Base-by-base conservation (phyloP, 2,329 filamentous ascomycete genomes). In the Fusarium humuli region DNA sequence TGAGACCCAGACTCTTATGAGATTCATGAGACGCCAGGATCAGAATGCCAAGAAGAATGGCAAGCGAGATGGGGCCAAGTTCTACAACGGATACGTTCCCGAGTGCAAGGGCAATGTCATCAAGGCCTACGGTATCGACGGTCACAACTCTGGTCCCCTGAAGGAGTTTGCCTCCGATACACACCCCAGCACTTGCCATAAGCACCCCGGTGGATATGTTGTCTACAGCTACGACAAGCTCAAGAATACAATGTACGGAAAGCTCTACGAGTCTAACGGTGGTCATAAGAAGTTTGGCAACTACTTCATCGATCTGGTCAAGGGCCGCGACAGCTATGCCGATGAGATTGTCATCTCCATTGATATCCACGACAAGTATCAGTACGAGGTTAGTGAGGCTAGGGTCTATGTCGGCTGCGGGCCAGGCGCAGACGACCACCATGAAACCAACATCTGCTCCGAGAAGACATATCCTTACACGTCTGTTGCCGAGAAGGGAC, bases 171-270 rank as follows among this genome's bases (percentile, higher is more conserved):
- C 53, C 27, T 5, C 27, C 8, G 25, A 7, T 4, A 29, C 67
- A 7, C 71, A 74, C 46, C 70, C 70, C 44, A 62, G 64, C 29
- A 71, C 70, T 16, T 74, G 71, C 64, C 23, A 45, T 25, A 30
- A 61, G 22, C 54, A 73, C 46, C 32, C 56, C 4, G 72, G 72
- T n/a, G 50, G 62, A 20, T 74, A 67, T 49, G 22, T 72, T 34
- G 41, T 41, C 22, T 68, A 66, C 54, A 46, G 50, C 23, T n/a
- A 65, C 10, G 8, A 61, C 9, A 68, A 74, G 7, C 68, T 74
- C 44, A 59, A 72, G 60, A 29, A 34, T 12, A 49, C 54, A 10
- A 61, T 70, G 18, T 30, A 56, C 6, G 71, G 71, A 8, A 54
- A 48, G 29, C 46, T 74, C 13, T 45, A 29, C 37, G 37, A 27